Conservation (phyloP, 1,284 basidiomycete genomes). For the Leccinum huronense region DNA sequence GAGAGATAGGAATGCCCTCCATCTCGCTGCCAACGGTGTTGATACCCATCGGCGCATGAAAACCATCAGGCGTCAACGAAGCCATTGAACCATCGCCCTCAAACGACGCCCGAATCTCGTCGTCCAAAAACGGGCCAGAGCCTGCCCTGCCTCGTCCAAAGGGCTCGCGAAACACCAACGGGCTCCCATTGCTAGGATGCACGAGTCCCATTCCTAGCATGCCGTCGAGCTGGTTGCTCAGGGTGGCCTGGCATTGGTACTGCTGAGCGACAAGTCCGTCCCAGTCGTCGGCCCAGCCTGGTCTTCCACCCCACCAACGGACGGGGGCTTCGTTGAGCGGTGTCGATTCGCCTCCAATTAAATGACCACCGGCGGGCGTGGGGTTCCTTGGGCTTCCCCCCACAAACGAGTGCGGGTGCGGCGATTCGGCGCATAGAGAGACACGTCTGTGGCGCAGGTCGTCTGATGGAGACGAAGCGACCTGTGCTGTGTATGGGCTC, state of each 20-base stretch:
- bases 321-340: constrained; percentile 23
- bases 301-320: constrained; percentile 25
- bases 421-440: constrained; percentile 15
- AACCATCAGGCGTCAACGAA: neutral
- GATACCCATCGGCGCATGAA: neutral
- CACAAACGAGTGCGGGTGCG: neutral
- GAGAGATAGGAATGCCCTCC: constrained; percentile 12
- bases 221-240: neutral
- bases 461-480: constrained; percentile 5
- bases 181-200: neutral
- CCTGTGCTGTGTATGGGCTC: constrained; percentile 1
- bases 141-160: neutral
- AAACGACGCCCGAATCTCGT: constrained; percentile 27
- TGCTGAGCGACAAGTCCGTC: constrained; percentile 3
- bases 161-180: constrained; percentile 1
- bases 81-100: constrained; percentile 1
- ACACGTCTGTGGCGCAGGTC: constrained; percentile 4
- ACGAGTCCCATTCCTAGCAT: neutral
- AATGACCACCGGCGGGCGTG: neutral
- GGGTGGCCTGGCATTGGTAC: neutral
- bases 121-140: constrained; percentile 21
- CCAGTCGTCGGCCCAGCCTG: constrained; percentile 26
- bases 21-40: neutral
- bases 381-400: neutral
- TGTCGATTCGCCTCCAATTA: constrained; percentile 8